A percentile compares a stretch with the other conserved stretches of the same genome.
phyloP scores from a whole-genome alignment of 164 flowering plant species.

The Magnolia sinica region DNA sequence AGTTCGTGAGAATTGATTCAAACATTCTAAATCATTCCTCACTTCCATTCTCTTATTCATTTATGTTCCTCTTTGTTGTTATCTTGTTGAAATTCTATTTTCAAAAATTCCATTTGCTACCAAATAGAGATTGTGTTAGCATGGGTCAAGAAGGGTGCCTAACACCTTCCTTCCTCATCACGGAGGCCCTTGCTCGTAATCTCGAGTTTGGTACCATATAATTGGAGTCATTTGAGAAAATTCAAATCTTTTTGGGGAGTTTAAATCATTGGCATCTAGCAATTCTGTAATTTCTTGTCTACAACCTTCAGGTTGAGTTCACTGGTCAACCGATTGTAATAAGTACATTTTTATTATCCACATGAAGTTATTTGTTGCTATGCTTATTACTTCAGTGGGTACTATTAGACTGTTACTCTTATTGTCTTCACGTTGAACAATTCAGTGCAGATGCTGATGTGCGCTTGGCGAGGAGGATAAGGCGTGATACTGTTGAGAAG shows the following conservation, averaged over 20 bases:
- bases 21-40: too few species aligned
- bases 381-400: neutral
- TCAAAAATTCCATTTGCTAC: too few species aligned
- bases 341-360: neutral
- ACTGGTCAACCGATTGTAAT: neutral
- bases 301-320: neutral
- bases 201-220: neutral
- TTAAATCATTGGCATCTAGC: neutral
- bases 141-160: too few species aligned
- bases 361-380: neutral
- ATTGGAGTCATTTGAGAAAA: neutral
- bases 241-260: neutral
- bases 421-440: constrained; percentile 38
- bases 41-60: too few species aligned
- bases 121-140: too few species aligned
- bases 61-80: too few species aligned
- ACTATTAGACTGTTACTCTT: constrained; percentile 11
- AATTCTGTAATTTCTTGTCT: neutral
- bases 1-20: too few species aligned
- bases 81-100: too few species aligned
- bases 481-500: constrained; percentile 92
- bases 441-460: constrained; percentile 99
- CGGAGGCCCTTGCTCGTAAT: neutral
- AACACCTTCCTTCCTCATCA: neutral
- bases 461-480: constrained; percentile 91